Evolutionary conservation across 2,329 filamentous ascomycete genomes (phyloP), one percentile per base, ranked within the genome.

Genomic region (Emergomyces africanus): DNA sequence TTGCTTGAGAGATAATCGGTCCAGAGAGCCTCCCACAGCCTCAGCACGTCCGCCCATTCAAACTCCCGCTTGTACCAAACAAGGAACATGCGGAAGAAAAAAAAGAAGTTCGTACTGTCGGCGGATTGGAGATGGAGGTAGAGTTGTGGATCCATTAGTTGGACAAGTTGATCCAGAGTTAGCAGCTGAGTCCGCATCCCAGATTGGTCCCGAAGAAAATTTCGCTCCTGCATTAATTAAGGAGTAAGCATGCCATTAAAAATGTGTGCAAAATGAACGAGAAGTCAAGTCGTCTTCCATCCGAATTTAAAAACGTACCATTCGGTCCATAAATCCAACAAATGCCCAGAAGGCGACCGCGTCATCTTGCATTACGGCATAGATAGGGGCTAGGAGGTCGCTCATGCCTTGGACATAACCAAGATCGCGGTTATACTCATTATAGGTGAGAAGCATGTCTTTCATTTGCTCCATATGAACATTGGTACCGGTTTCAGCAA

Each of bases 1-100:
- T 89, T 90, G 66, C 88, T 88, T 68, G 83, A 91, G 61, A 90
- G 74, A 66, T 87, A 94, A 71, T 99, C 94, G 1, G 94, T 97
- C 94, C 95, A 99, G 2, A 97, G 76, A 0, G 83, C 80, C 73
- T 99, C 94, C 94, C 94, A 99, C 3, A 99, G 77, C 20, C 88
- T 83, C 39, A 97, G 77, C 12, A 96, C 84, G 68, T 97, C 90
- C 54, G 81, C 72, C 89, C 92, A 99, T 65, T 84, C 82, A 67
- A 99, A 99, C 73, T 99, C 94, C 54, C 94, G 87, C 78, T 99
- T 99, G 74, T 94, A 99, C 94, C 94, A 99, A 10, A 99, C 94
- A 1, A 99, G 80, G 39, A 99, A 80, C 94, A 97, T 97, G 61
- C 94, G 88, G 83, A 97, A 99, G 79, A 99, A 97, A 78, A 99